Base-by-base conservation (phyloP, 2,329 filamentous ascomycete species). In the Sphaerostilbella broomeana region DNA sequence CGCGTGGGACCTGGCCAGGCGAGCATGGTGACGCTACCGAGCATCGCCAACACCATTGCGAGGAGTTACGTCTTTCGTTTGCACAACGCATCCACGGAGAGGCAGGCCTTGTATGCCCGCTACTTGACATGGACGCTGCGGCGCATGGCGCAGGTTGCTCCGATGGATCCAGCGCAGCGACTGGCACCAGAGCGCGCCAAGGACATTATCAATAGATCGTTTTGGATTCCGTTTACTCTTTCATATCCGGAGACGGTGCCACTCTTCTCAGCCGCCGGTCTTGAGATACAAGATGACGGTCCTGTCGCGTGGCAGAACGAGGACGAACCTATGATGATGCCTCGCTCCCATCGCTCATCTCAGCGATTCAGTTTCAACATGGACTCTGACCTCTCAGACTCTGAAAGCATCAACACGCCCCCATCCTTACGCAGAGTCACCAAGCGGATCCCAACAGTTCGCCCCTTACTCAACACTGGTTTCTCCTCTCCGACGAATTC, bases 41-140 rank as follows among this genome's bases (percentile, higher is more conserved):
- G 51, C 22, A 42, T 68, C 17, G 51, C 63, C 2, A 55, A 65
- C 38, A 51, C 55, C 34, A 45, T 62, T 11, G 65, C 64, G 2
- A 34, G 44, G 32, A 51, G 50, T 12, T 68, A 65, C 45, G 47
- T 58, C 13, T 38, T 46, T 1, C 49, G 53, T 35, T 43, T 59
- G 18, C 42, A 44, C 22, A 43, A 38, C 13, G 38, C 39, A 13
- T 38, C 27, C 20, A 27, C 40, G 5, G 25, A 38, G 15, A 47
- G 38, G 12, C 50, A 53, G 35, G 35, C 47, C 6, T 41, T 28
- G 9, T 48, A 59, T 8, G 57, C 55, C 5, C 42, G 40, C 3
- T 57, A 63, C 40, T 46, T 68, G 39, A 22, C 51, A 18, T 66
- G 62, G 58, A 49, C 65, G 5, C 47, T 68, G 33, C 37, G 45